A percentile compares a stretch with the other conserved stretches of the same genome.
Conservation (phyloP, 2,329 filamentous ascomycete species). For the Neonectria coccinea region DNA sequence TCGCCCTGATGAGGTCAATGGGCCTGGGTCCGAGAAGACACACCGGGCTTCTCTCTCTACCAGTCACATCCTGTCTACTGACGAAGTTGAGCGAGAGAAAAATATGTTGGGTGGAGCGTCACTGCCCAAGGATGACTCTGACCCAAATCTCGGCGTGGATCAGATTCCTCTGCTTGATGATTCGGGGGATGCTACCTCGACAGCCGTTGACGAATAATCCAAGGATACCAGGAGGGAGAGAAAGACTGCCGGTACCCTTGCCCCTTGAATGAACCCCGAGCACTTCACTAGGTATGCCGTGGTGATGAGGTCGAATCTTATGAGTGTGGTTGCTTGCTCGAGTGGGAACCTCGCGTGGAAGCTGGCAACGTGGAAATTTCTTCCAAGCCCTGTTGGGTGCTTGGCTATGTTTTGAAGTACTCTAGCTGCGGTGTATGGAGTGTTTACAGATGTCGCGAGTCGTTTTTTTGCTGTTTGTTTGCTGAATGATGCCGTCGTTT, state of each 20-base stretch:
- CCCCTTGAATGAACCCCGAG: neutral
- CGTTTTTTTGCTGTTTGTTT: neutral
- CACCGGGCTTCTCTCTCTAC: slow-evolving; percentile 33
- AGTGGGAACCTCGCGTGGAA: neutral
- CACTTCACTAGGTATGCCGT: neutral
- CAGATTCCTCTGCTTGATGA: slow-evolving; percentile 70
- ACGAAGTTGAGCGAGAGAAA: slow-evolving; percentile 37
- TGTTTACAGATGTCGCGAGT: neutral
- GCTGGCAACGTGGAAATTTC: neutral
- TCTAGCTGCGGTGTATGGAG: slow-evolving; percentile 9
- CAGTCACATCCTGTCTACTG: slow-evolving; percentile 30
- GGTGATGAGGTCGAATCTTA: neutral
- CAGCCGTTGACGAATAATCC: slow-evolving; percentile 58
- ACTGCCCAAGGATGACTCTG: slow-evolving; percentile 35
- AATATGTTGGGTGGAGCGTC: slow-evolving; percentile 29
- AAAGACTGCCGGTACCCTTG: slow-evolving; percentile 48
- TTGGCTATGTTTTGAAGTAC: slow-evolving; percentile 8
- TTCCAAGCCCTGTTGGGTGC: neutral
- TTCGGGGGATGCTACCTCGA: slow-evolving; percentile 49
- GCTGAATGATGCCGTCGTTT: neutral
- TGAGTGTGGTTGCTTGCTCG: neutral
- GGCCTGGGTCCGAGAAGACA: slow-evolving; percentile 24
- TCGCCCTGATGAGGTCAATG: slow-evolving; percentile 41
- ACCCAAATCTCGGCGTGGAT: slow-evolving; percentile 57
- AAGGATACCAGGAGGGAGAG: slow-evolving; percentile 62